These are phyloP conservation scores for Megacollybia marginata DNA, from an alignment of 768 basidiomycete species.

Conservation along the genomic window DNA sequence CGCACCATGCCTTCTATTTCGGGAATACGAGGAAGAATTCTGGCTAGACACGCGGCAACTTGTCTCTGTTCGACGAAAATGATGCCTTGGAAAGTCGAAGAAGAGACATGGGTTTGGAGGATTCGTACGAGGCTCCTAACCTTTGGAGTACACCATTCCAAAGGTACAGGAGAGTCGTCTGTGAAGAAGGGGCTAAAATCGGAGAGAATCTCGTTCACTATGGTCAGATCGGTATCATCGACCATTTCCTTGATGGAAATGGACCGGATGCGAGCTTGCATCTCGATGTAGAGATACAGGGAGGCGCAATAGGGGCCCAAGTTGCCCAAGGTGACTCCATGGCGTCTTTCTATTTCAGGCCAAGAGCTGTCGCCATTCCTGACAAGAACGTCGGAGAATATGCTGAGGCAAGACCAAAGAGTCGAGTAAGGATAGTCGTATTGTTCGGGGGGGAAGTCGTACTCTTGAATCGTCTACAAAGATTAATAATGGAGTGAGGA, in stretches of 20 bases:
- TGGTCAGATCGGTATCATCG: too few relatives aligned
- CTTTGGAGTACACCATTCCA: constrained; percentile 74
- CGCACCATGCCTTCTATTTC: constrained; percentile 49
- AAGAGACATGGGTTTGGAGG: constrained; percentile 46
- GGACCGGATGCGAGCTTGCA: constrained; percentile 36
- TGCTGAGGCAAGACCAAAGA: constrained; percentile 45
- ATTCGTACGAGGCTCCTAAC: constrained; percentile 54
- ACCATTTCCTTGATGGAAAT: too few relatives aligned
- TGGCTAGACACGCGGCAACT: constrained; percentile 62
- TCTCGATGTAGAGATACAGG: constrained; percentile 56
- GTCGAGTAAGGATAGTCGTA: constrained; percentile 53
- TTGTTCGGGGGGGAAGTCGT: constrained; percentile 39
- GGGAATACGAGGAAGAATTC: constrained; percentile 53
- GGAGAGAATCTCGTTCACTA: too few relatives aligned
- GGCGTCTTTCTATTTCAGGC: constrained; percentile 55
- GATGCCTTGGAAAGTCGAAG: constrained; percentile 65
- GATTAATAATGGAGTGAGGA: neutral
- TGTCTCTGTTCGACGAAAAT: constrained; percentile 86
- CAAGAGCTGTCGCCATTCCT: constrained; percentile 40
- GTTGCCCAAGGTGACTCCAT: constrained; percentile 50
- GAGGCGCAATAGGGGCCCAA: constrained; percentile 75
- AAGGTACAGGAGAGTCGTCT: constrained; percentile 21
- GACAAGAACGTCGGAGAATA: constrained; percentile 20
- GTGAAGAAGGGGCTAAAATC: too few relatives aligned
- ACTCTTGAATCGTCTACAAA: constrained; percentile 50